Percentiles rank a stretch among this genome's conserved stretches.
Evolutionary conservation across 2,329 filamentous ascomycete species (phyloP).

Genomic region (Rutstroemia sp.): DNA sequence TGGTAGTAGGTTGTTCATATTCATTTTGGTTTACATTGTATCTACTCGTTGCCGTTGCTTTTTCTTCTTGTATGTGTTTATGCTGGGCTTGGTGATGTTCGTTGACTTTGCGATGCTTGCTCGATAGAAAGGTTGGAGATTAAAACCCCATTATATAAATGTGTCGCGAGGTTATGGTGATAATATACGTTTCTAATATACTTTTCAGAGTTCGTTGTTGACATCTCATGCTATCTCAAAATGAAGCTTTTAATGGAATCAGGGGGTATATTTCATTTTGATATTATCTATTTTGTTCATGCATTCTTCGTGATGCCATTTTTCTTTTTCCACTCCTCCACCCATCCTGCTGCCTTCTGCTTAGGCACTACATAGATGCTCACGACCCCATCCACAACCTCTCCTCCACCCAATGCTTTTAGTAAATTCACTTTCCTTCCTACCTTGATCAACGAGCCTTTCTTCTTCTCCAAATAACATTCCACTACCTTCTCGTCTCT

Average conservation of each 20-base stretch:
- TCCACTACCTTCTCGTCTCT: conserved; percentile 63
- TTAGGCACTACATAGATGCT: conserved; percentile 77
- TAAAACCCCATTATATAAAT: no score
- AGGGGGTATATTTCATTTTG: neutral
- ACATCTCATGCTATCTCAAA: neutral
- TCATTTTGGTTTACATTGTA: neutral
- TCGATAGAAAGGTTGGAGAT: no score
- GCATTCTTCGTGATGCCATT: conserved; percentile 43
- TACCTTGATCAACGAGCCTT: conserved; percentile 78
- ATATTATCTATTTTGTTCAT: neutral
- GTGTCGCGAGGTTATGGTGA: no score
- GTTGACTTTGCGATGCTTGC: no score
- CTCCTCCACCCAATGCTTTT: conserved; percentile 67
- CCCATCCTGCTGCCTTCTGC: conserved; percentile 62
- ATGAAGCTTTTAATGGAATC: neutral
- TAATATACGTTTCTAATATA: no score
- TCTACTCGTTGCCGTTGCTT: conserved; percentile 8
- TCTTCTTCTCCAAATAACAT: conserved; percentile 79
- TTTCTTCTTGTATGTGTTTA: neutral
- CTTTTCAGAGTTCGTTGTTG: no score
- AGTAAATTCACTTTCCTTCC: conserved; percentile 76
- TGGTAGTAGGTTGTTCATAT: conserved; percentile 4
- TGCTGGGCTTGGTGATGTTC: no score
- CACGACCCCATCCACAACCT: conserved; percentile 81
- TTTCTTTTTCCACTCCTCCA: conserved; percentile 75